A percentile compares a stretch with the other conserved stretches of the same genome.
Evolutionary conservation across 768 basidiomycete genomes (phyloP).

Genomic region (Auricularia auricula-judae): DNA sequence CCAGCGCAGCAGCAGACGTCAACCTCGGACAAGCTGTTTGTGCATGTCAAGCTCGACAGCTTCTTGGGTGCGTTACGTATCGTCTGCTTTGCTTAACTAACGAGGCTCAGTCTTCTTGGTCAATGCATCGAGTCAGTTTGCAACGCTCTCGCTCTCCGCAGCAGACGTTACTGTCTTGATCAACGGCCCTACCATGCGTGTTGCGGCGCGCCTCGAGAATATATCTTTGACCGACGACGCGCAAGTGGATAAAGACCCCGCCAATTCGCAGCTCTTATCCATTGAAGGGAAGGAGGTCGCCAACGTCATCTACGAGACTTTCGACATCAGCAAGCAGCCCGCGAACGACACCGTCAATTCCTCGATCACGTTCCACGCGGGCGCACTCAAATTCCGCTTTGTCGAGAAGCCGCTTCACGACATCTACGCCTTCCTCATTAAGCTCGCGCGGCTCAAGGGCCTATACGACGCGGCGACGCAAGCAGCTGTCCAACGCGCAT

Average conservation of each 20-base stretch:
- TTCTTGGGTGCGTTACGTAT: slow-evolving; percentile 49
- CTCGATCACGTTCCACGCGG: slow-evolving; percentile 68
- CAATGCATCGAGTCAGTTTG: slow-evolving; percentile 57
- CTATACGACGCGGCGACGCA: slow-evolving; percentile 90
- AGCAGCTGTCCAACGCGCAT: slow-evolving; percentile 83
- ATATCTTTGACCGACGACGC: slow-evolving; percentile 74
- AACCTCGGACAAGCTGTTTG: slow-evolving; percentile 36
- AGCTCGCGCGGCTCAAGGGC: slow-evolving; percentile 84
- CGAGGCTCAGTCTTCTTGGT: slow-evolving; percentile 54
- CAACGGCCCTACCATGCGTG: slow-evolving; percentile 56
- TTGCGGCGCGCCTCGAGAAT: slow-evolving; percentile 75
- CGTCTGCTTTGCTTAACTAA: slow-evolving; percentile 1
- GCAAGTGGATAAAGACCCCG: slow-evolving; percentile 35
- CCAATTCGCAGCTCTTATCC: slow-evolving; percentile 78
- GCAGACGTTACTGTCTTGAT: slow-evolving; percentile 77
- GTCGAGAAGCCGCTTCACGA: slow-evolving; percentile 85
- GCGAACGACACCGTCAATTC: slow-evolving; percentile 74
- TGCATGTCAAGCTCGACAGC: slow-evolving; percentile 73
- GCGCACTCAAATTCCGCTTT: slow-evolving; percentile 82
- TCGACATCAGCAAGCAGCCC: slow-evolving; percentile 56
- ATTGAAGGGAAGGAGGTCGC: slow-evolving; percentile 93
- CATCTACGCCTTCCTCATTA: slow-evolving; percentile 70
- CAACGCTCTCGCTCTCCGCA: slow-evolving; percentile 82
- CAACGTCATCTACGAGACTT: slow-evolving; percentile 89
- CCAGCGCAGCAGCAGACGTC: slow-evolving; percentile 2